phyloP scores from a whole-genome alignment of 2,329 filamentous ascomycete species.

The Ascocoryne sarcoides region DNA sequence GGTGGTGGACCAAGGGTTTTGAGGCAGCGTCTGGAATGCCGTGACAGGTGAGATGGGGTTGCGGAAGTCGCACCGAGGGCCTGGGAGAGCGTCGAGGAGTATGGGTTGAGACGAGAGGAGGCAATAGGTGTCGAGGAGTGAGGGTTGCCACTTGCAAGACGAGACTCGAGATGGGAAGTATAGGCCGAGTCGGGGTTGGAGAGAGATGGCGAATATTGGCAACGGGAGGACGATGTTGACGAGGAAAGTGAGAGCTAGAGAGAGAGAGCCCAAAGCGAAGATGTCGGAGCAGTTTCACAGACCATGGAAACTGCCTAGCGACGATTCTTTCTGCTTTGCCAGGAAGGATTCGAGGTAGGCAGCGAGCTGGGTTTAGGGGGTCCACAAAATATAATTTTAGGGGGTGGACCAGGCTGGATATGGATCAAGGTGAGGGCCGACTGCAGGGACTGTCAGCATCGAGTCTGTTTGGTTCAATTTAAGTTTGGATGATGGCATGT shows the following conservation, averaged over 20 bases:
- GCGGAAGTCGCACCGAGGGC: neutral
- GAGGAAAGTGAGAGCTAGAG: neutral
- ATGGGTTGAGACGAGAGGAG: neutral
- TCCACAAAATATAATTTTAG: too few relatives aligned
- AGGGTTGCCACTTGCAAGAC: neutral
- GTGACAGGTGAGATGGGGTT: neutral
- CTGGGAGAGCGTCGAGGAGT: neutral
- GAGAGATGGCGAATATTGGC: neutral
- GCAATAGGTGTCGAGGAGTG: neutral
- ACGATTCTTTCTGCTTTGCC: too few relatives aligned
- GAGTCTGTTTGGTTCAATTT: too few relatives aligned
- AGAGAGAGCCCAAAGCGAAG: neutral
- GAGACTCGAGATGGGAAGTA: neutral
- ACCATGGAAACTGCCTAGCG: too few relatives aligned
- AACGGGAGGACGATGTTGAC: neutral
- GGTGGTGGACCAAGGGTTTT: neutral
- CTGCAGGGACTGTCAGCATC: too few relatives aligned
- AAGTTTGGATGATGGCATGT: too few relatives aligned
- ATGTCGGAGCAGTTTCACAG: neutral
- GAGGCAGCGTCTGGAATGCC: neutral
- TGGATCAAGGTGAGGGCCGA: neutral
- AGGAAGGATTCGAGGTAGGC: neutral
- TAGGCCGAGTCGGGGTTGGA: neutral
- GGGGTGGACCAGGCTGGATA: neutral
- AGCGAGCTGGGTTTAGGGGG: neutral